Base-by-base conservation (phyloP, 768 basidiomycete species). In the Mycena rosella region DNA sequence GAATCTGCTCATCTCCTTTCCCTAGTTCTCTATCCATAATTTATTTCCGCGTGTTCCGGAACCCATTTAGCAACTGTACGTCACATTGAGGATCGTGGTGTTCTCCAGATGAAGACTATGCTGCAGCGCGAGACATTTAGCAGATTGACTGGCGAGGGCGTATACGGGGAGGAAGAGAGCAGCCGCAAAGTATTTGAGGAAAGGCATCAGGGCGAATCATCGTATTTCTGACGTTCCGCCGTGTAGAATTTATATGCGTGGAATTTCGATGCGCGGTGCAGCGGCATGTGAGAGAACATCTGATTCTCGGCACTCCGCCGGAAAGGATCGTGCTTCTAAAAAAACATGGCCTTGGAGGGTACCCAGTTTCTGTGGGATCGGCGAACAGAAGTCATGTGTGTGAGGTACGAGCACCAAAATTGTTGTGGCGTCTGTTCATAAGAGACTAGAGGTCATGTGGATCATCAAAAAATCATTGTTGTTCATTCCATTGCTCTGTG, bases 221-320 rank as follows among this genome's bases (percentile, higher is more conserved):
- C n/a, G 52, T 36, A 53, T 53, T 53, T 53, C 32, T 53, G 52
- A 53, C 32, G 52, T 53, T 20, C 52, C 52, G 18, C n/a, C n/a
- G 52, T 34, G 52, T 14, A 34, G 52, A 53, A 10, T 53, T 52
- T 52, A 52, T 53, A 53, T 48, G 47, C 47, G 47, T 53, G 52
- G 52, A 53, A 53, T 34, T 53, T 53, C 32, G 52, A 53, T 53
- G 52, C 32, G 52, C n/a, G 30, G 52, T 53, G 11, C 32, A 34
- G 32, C 32, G 32, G 32, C 47, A 48, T 48, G 47, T 48, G 47
- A 48, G 47, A 48, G 8, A 7, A 13, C 32, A 32, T 36, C 52
- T 53, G 52, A n/a, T 53, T 53, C 52, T 53, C 52, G 52, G 52
- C n/a, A 53, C n/a, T 53, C 52, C 52, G 52, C 34, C 52, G 52